Conservation (phyloP, 2,329 filamentous ascomycete genomes). For the Stagonosporopsis rhizophila region DNA sequence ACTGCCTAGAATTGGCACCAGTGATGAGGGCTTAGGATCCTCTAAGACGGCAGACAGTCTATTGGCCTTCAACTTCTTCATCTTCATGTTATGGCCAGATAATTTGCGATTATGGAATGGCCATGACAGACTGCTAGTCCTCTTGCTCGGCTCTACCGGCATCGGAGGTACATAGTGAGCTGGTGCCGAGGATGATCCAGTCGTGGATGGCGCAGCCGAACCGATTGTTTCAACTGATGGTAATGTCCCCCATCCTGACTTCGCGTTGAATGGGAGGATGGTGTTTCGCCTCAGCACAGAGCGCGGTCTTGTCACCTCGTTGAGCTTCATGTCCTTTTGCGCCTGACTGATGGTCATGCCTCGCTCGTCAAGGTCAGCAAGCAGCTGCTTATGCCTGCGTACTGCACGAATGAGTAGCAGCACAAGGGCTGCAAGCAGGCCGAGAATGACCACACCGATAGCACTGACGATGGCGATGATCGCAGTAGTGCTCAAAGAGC, state of each 20-base stretch:
- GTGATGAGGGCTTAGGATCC: constrained; percentile 45
- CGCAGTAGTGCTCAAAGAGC: constrained; percentile 33
- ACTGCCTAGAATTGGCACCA: constrained; percentile 30
- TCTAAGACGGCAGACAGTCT: constrained; percentile 50
- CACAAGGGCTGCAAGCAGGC: constrained; percentile 32
- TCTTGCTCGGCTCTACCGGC: constrained; percentile 26
- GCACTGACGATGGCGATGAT: constrained; percentile 35
- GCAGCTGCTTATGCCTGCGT: constrained; percentile 38
- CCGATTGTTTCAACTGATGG: constrained; percentile 49
- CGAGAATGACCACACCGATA: constrained; percentile 36
- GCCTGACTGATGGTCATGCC: constrained; percentile 37
- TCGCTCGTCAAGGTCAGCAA: constrained; percentile 44
- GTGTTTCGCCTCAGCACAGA: constrained; percentile 42
- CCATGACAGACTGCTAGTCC: constrained; percentile 39
- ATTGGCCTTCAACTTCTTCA: constrained; percentile 37
- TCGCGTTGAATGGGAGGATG: constrained; percentile 44
- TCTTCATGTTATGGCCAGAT: constrained; percentile 36
- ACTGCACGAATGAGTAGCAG: constrained; percentile 38
- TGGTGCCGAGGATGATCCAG: constrained; percentile 31
- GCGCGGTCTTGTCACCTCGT: constrained; percentile 37
- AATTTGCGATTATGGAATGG: constrained; percentile 36
- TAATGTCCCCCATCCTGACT: constrained; percentile 52
- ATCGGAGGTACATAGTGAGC: constrained; percentile 24
- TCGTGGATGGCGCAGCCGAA: constrained; percentile 22
- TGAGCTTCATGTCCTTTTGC: constrained; percentile 25